Percentiles rank a stretch among this genome's conserved stretches.
Evolutionary conservation across 805 yeast species (phyloP).

Genomic region (Suhomyces tanzawaensis): DNA sequence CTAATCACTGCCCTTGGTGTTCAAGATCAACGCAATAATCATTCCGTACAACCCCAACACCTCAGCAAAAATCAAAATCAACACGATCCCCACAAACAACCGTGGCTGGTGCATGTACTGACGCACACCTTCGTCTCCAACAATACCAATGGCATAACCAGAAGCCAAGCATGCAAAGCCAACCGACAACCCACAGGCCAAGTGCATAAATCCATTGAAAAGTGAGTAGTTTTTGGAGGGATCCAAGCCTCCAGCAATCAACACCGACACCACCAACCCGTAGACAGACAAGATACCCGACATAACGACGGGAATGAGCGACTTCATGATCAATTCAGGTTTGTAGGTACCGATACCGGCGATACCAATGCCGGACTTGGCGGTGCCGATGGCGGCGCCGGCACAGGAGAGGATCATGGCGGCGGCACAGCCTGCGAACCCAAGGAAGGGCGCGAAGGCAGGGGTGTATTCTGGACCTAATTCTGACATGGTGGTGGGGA

Average conservation of each 20-base stretch:
- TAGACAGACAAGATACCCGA: slow-evolving; percentile 96
- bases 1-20: slow-evolving; percentile 75
- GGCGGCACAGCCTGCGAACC: slow-evolving; percentile 95
- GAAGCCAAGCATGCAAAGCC: slow-evolving; percentile 96
- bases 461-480: slow-evolving; percentile 71
- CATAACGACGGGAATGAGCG: slow-evolving; percentile 96
- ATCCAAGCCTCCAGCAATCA: slow-evolving; percentile 86
- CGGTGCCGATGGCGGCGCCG: slow-evolving; percentile 99
- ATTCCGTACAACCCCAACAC: slow-evolving; percentile 89
- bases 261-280: slow-evolving; percentile 93
- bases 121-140: slow-evolving; percentile 91
- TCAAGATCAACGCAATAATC: slow-evolving; percentile 90
- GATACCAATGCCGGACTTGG: slow-evolving; percentile 97
- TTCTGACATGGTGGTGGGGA: slow-evolving; percentile 8
- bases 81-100: slow-evolving; percentile 84
- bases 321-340: slow-evolving; percentile 95
- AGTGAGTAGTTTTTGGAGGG: slow-evolving; percentile 79
- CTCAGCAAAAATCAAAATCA: slow-evolving; percentile 87
- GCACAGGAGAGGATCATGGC: slow-evolving; percentile 89
- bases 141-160: slow-evolving; percentile 95
- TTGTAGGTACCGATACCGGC: slow-evolving; percentile 97
- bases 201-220: slow-evolving; percentile 96
- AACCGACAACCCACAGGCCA: slow-evolving; percentile 92
- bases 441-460: slow-evolving; percentile 93
- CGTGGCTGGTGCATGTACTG: slow-evolving; percentile 85